phyloP scores from a whole-genome alignment of 306 rosid species.

The Ammopiptanthus mongolicus region DNA sequence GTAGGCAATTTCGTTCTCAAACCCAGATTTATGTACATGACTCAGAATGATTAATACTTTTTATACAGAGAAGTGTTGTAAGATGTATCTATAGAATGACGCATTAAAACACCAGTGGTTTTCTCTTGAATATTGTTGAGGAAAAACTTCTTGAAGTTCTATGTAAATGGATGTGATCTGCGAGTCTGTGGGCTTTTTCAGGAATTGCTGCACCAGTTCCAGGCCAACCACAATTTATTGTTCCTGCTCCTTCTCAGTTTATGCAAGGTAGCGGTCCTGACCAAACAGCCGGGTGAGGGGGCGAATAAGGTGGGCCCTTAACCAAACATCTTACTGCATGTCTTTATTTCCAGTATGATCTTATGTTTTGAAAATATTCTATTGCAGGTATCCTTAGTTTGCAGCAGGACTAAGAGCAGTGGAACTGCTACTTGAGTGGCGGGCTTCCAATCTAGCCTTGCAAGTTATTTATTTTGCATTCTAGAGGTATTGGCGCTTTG shows the following conservation, averaged over 20 bases:
- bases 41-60: constrained; percentile 1
- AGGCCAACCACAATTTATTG: constrained; percentile 77
- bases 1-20: neutral
- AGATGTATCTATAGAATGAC: neutral
- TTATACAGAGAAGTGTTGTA: neutral
- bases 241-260: constrained; percentile 70
- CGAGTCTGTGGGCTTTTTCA: constrained; percentile 24
- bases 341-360: constrained; percentile 9
- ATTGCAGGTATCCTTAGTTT: constrained; percentile 72
- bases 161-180: constrained; percentile 3
- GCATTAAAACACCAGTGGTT: neutral
- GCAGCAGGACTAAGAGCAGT: constrained; percentile 99
- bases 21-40: neutral
- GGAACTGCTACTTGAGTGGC: constrained; percentile 98
- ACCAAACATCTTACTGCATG: neutral
- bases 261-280: constrained; percentile 80
- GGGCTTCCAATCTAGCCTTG: constrained; percentile 96
- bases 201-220: constrained; percentile 79
- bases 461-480: constrained; percentile 90
- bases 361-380: constrained; percentile 9
- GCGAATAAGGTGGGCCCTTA: constrained; percentile 57
- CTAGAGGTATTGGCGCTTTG: constrained; percentile 60
- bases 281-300: constrained; percentile 80
- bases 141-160: neutral
- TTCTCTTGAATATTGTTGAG: neutral